phyloP scores from a whole-genome alignment of 352 stramenopile genomes.

The Globisporangium uncinulatum region DNA sequence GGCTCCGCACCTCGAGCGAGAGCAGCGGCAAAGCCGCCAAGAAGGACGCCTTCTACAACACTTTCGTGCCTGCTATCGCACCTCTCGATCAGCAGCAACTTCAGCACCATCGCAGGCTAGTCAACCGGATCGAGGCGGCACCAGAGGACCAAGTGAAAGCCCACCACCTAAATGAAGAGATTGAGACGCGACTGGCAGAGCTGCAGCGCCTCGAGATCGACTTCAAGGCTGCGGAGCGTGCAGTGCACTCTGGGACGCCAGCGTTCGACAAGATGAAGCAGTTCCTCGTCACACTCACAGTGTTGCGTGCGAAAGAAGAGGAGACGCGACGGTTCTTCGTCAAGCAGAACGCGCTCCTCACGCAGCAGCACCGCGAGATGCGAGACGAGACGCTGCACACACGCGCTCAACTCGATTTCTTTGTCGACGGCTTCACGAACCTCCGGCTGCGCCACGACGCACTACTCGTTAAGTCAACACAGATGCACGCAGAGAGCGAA shows the following conservation, averaged over 20 bases:
- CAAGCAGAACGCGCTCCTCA: conserved; percentile 40
- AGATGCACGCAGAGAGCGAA: conserved; percentile 61
- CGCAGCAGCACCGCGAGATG: conserved; percentile 48
- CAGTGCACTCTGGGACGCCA: conserved; percentile 44
- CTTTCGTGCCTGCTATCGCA: conserved; percentile 53
- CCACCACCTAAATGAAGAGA: conserved; percentile 60
- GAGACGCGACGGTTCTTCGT: conserved; percentile 47
- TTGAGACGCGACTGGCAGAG: conserved; percentile 30
- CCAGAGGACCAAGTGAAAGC: conserved; percentile 29
- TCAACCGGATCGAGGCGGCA: background rate
- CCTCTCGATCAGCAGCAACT: conserved; percentile 6
- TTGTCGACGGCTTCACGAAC: conserved; percentile 70
- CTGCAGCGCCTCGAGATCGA: conserved; percentile 40
- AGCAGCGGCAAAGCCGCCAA: conserved; percentile 19
- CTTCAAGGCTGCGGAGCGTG: conserved; percentile 58
- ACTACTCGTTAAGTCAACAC: conserved; percentile 42
- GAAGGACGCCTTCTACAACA: conserved; percentile 47
- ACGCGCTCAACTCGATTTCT: conserved; percentile 65
- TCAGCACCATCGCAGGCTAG: background rate
- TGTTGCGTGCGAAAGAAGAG: conserved; percentile 56
- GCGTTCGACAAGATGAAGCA: conserved; percentile 76
- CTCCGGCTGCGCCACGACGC: conserved; percentile 58
- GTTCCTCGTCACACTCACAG: conserved; percentile 58
- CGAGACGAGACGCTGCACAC: conserved; percentile 57
- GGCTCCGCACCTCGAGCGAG: conserved; percentile 35